Conservation (phyloP, 2,329 filamentous ascomycete genomes). For the Gnomoniopsis smithogilvyi region DNA sequence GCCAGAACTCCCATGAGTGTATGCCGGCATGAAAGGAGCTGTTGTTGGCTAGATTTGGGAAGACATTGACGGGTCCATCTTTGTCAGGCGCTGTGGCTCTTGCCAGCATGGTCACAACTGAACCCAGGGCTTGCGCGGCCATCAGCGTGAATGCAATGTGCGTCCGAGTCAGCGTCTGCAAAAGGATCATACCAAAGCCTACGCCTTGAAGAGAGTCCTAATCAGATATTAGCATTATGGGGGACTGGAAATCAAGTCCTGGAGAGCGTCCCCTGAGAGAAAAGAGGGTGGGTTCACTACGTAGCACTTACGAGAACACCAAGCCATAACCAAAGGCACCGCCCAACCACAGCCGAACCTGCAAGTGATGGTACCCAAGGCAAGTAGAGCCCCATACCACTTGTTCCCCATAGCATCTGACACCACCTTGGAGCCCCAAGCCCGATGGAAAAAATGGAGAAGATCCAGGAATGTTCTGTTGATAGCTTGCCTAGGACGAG, state of each 20-base stretch:
- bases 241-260: too few relatives aligned
- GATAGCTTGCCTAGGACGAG: conserved; percentile 48
- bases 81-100: conserved; percentile 57
- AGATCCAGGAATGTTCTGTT: conserved; percentile 59
- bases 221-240: too few relatives aligned
- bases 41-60: conserved; percentile 54
- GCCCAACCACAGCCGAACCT: conserved; percentile 49
- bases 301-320: too few relatives aligned
- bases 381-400: conserved; percentile 54
- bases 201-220: conserved; percentile 60
- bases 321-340: conserved; percentile 61
- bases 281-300: too few relatives aligned
- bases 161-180: conserved; percentile 59
- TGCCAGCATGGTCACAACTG: conserved; percentile 57
- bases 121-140: conserved; percentile 63
- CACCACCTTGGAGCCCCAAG: conserved; percentile 62
- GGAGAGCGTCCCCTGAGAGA: too few relatives aligned
- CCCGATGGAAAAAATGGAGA: conserved; percentile 63
- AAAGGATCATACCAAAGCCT: conserved; percentile 62
- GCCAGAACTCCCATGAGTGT: conserved; percentile 53
- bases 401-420: conserved; percentile 63
- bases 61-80: conserved; percentile 56
- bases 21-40: too few relatives aligned
- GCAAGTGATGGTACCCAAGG: conserved; percentile 49
- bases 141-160: conserved; percentile 56